These are phyloP conservation scores for Mucor sp. DNA, from an alignment of 371 early-diverging fungal genomes.

Conservation along the genomic window DNA sequence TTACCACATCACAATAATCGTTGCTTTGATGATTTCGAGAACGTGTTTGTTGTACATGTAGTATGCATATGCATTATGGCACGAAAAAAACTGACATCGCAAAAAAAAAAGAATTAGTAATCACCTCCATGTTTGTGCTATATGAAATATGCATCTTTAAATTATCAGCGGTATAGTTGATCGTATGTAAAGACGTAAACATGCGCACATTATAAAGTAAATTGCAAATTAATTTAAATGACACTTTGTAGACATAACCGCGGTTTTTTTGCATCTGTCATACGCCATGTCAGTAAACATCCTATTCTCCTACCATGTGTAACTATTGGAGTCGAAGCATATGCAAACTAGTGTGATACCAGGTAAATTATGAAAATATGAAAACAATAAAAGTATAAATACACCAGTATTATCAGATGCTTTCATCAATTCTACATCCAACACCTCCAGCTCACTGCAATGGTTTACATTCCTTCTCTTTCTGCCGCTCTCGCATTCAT, in stretches of 20 bases:
- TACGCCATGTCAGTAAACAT: background rate
- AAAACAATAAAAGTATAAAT: background rate
- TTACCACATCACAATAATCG: background rate
- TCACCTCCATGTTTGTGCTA: background rate
- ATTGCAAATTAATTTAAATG: background rate
- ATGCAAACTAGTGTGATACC: background rate
- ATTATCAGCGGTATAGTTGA: background rate
- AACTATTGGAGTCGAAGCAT: background rate
- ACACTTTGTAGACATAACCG: background rate
- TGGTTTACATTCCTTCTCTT: conserved; percentile 1
- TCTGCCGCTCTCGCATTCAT: background rate
- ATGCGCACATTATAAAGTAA: background rate
- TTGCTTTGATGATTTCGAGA: background rate
- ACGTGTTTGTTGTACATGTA: background rate
- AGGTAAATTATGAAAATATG: background rate
- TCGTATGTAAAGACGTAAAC: background rate
- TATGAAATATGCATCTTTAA: background rate
- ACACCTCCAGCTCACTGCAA: background rate
- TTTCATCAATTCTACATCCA: background rate
- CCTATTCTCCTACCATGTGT: background rate
- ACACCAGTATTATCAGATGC: background rate
- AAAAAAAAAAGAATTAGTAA: background rate
- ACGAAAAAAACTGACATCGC: background rate
- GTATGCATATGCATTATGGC: background rate
- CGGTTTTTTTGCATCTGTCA: background rate